Evolutionary conservation across 345 rosid genomes (phyloP), one percentile per base, ranked within the genome.

Genomic region (Acer saccharum): DNA sequence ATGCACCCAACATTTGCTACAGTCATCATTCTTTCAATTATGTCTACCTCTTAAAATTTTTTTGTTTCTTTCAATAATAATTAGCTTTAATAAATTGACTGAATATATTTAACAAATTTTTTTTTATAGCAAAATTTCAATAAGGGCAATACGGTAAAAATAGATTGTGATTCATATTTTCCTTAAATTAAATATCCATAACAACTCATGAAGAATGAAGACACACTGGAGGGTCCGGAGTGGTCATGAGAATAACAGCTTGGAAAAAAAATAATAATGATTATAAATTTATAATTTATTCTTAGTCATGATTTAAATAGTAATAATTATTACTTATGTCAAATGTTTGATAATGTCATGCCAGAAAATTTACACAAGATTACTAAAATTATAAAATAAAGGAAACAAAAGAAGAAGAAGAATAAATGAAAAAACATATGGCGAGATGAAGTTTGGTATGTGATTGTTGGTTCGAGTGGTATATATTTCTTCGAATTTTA

Each of bases 401-500:
- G 17, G 10, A 21, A 61, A 13, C 17, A 50, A 50, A 10, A 50
- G 4, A 10, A 11, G 11, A 10, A 68, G 11, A 10, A 68, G 1
- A 68, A 18, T 0, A 3, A 29, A 65, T 29, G 68, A 35, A 35
- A 7, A 17, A 35, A 21, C 0, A 21, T 10, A 46, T 46, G 44
- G 13, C 58, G 32, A 29, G 32, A 29, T 2, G 32, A 29, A 29
- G 32, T 2, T 29, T 2, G 32, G 3, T 0, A 29, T 32, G 35
- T 32, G 35, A 32, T 4, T 4, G 35, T 32, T 0, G 5, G 35
- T 32, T 32, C 6, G 35, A 32, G 0, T 0, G 0, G 0, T 3
- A 32, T 32, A 32, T 4, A 4, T 32, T 32, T 32, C 0, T 32
- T 3, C 0, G 35, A 32, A 32, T 3, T 32, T 32, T 32, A 4